Percentiles rank a stretch among this genome's conserved stretches.
phyloP scores from a whole-genome alignment of 1,284 basidiomycete species.

The Irpex sp. region DNA sequence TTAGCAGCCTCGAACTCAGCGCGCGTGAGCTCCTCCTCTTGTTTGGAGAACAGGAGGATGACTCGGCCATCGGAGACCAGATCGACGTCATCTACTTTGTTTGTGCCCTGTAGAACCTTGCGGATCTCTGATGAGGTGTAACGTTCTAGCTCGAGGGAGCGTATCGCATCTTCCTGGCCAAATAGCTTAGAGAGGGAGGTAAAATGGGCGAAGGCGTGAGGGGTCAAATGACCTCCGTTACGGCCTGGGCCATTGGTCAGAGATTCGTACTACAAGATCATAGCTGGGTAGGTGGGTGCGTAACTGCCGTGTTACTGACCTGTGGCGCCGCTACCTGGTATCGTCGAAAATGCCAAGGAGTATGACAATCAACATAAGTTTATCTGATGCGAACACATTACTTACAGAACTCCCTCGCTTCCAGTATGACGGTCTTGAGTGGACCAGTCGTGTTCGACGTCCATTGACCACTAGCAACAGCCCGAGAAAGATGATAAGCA shows the following conservation, averaged over 20 bases:
- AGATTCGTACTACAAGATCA: not conserved
- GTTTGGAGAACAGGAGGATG: constrained; percentile 43
- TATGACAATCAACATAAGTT: too few species aligned
- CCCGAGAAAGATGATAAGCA: constrained; percentile 60
- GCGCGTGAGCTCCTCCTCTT: constrained; percentile 33
- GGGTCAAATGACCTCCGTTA: constrained; percentile 74
- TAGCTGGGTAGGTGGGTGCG: not conserved
- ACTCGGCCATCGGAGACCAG: constrained; percentile 57
- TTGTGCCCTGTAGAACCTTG: constrained; percentile 40
- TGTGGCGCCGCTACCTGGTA: constrained; percentile 53
- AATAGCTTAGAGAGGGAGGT: constrained; percentile 29
- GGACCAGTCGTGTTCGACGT: constrained; percentile 13
- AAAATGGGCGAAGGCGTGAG: constrained; percentile 46
- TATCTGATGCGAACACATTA: constrained; percentile 1
- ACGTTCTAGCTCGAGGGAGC: constrained; percentile 51
- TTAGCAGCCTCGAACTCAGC: constrained; percentile 50
- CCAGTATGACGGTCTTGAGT: constrained; percentile 54
- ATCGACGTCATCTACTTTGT: constrained; percentile 49
- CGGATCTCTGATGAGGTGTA: constrained; percentile 48
- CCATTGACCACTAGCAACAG: constrained; percentile 17
- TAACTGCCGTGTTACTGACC: not conserved
- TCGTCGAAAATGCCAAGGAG: too few species aligned
- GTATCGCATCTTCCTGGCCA: constrained; percentile 50
- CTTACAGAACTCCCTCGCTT: constrained; percentile 77
- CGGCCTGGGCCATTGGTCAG: constrained; percentile 39